phyloP scores from a whole-genome alignment of 345 rosid species.

The Brassica nigra region DNA sequence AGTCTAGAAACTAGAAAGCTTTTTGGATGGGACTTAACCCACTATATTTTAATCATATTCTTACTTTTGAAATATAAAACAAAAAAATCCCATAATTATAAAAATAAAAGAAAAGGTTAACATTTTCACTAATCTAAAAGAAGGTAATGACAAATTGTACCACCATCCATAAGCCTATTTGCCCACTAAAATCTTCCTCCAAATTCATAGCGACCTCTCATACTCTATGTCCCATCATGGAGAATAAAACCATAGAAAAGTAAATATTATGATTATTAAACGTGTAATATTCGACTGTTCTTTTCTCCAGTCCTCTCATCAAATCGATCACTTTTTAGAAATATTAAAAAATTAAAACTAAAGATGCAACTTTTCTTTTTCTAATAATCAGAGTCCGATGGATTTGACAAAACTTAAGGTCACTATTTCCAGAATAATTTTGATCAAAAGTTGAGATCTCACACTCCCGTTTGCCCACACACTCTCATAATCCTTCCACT shows the following conservation, averaged over 20 bases:
- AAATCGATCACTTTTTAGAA: slow-evolving; percentile 7
- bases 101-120: neutral
- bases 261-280: slow-evolving; percentile 32
- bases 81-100: slow-evolving; percentile 4
- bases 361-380: slow-evolving; percentile 30
- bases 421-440: slow-evolving; percentile 41
- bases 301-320: slow-evolving; percentile 36
- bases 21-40: slow-evolving; percentile 34
- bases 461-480: neutral
- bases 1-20: slow-evolving; percentile 1
- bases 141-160: slow-evolving; percentile 40
- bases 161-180: slow-evolving; percentile 43
- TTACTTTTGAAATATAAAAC: neutral
- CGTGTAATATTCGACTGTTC: slow-evolving; percentile 42
- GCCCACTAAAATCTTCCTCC: slow-evolving; percentile 34
- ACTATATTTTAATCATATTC: neutral
- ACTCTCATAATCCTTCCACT: slow-evolving; percentile 1
- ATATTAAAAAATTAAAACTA: neutral
- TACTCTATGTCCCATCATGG: slow-evolving; percentile 28
- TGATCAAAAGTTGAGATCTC: slow-evolving; percentile 34
- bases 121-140: slow-evolving; percentile 16
- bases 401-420: slow-evolving; percentile 61
- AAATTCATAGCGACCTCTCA: slow-evolving; percentile 19
- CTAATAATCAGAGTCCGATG: slow-evolving; percentile 44
- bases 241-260: slow-evolving; percentile 18